A percentile compares a stretch with the other conserved stretches of the same genome.
Conservation (phyloP, 805 yeast species). For the Kazachstania psychrophila region DNA sequence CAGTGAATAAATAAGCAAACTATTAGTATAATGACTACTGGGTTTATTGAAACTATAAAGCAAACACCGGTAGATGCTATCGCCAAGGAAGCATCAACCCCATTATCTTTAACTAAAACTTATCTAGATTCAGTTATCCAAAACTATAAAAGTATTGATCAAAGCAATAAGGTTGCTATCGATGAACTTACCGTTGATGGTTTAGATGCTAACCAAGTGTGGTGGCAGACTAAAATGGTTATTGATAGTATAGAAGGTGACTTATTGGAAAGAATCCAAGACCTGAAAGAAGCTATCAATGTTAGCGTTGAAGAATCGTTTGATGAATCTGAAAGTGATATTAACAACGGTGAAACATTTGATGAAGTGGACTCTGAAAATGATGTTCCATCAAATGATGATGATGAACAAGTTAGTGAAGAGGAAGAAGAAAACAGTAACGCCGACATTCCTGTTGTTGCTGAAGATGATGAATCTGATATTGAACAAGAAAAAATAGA, state of each 20-base stretch:
- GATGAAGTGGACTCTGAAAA: conserved; percentile 12
- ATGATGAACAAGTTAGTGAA: conserved; percentile 12
- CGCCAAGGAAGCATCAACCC: conserved; percentile 11
- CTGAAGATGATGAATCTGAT: conserved; percentile 20
- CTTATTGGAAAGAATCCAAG: conserved; percentile 49
- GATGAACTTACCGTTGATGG: conserved; percentile 83
- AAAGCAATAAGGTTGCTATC: conserved; percentile 42
- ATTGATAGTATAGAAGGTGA: conserved; percentile 67
- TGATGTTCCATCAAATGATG: conserved; percentile 11
- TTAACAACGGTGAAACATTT: background rate
- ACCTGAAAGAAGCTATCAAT: conserved; percentile 30
- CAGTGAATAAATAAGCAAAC: no score
- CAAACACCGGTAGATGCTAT: conserved; percentile 18
- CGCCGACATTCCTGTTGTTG: conserved; percentile 18
- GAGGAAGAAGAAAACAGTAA: conserved; percentile 12
- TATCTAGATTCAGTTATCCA: conserved; percentile 24
- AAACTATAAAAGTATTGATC: conserved; percentile 12
- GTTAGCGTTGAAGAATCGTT: conserved; percentile 17
- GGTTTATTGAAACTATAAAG: conserved; percentile 13
- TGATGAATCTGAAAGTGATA: conserved; percentile 14
- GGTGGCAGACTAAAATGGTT: conserved; percentile 86
- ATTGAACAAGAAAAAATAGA: conserved; percentile 22
- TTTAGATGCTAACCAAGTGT: conserved; percentile 80
- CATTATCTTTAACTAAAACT: conserved; percentile 20
- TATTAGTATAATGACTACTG: conserved; percentile 1